A percentile compares a stretch with the other conserved stretches of the same genome.
These are phyloP conservation scores for Solanum medicagineum DNA, from an alignment of 257 asterid genomes.

Conservation along the genomic window DNA sequence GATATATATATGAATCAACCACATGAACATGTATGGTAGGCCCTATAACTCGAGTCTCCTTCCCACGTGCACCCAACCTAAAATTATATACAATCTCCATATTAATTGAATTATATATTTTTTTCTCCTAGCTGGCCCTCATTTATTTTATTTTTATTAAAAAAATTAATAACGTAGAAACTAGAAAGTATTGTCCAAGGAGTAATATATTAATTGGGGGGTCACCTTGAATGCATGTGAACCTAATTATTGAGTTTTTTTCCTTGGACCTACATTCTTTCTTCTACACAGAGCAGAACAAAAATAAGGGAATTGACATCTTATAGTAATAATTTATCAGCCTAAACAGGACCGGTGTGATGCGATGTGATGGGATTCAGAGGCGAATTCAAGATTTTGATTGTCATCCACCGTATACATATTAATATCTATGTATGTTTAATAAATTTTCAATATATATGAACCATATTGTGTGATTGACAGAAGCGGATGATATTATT, in stretches of 20 bases:
- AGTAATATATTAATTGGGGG: neutral
- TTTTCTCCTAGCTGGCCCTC: neutral
- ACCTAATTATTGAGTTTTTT: slow-evolving; percentile 38
- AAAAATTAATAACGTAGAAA: neutral
- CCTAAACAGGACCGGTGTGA: neutral
- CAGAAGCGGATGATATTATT: neutral
- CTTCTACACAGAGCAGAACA: slow-evolving; percentile 14
- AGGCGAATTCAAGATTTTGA: neutral
- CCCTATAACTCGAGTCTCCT: slow-evolving; percentile 12
- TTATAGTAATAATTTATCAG: neutral
- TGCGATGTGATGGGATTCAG: no score
- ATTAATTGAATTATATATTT: neutral
- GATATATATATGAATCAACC: slow-evolving; percentile 4
- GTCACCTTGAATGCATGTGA: slow-evolving; percentile 39
- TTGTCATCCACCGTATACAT: neutral
- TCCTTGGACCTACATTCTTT: slow-evolving; percentile 21
- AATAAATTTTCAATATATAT: neutral
- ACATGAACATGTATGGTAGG: slow-evolving; percentile 16
- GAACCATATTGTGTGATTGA: neutral
- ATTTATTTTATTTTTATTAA: neutral
- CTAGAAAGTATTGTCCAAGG: neutral
- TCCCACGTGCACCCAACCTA: slow-evolving; percentile 29
- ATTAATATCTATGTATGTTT: neutral
- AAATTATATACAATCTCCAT: neutral
- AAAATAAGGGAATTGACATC: slow-evolving; percentile 1